Evolutionary conservation across 73 alveolate genomes (phyloP).

Genomic region (Blepharisma japonicum): DNA sequence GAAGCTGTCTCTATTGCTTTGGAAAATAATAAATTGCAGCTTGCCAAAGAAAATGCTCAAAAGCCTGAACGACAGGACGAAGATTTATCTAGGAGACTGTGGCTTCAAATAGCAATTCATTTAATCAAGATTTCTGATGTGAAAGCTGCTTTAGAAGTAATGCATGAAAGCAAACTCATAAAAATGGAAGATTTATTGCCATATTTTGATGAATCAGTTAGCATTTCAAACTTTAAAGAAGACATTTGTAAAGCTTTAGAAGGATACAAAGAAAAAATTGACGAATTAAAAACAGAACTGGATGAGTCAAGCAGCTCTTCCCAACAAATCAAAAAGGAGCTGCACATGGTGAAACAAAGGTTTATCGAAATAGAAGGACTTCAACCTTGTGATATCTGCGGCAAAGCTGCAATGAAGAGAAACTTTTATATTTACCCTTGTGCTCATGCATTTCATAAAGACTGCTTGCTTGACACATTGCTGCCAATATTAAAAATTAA

Average conservation of each 20-base stretch:
- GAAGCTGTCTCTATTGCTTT: conserved; percentile 94
- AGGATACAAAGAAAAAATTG: conserved; percentile 86
- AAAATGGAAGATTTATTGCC: conserved; percentile 96
- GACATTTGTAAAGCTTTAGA: conserved; percentile 91
- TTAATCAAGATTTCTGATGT: conserved; percentile 72
- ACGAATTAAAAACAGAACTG: conserved; percentile 80
- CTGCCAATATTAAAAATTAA: not conserved
- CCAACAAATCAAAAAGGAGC: conserved; percentile 83
- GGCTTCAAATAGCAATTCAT: conserved; percentile 90
- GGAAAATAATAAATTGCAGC: conserved; percentile 70
- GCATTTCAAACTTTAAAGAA: conserved; percentile 88
- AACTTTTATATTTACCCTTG: conserved; percentile 87
- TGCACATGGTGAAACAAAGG: conserved; percentile 83
- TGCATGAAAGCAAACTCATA: conserved; percentile 77
- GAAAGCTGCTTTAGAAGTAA: conserved; percentile 74
- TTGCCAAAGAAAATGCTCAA: conserved; percentile 90
- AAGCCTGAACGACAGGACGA: conserved; percentile 78
- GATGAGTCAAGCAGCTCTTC: conserved; percentile 84
- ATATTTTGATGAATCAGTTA: conserved; percentile 86
- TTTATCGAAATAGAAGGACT: conserved; percentile 75
- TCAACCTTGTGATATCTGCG: conserved; percentile 76
- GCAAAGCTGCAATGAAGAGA: conserved; percentile 51
- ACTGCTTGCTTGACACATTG: conserved; percentile 7
- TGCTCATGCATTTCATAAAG: conserved; percentile 90
- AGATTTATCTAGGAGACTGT: conserved; percentile 82